phyloP scores from a whole-genome alignment of 306 rosid species.

The Dalbergia oliveri region DNA sequence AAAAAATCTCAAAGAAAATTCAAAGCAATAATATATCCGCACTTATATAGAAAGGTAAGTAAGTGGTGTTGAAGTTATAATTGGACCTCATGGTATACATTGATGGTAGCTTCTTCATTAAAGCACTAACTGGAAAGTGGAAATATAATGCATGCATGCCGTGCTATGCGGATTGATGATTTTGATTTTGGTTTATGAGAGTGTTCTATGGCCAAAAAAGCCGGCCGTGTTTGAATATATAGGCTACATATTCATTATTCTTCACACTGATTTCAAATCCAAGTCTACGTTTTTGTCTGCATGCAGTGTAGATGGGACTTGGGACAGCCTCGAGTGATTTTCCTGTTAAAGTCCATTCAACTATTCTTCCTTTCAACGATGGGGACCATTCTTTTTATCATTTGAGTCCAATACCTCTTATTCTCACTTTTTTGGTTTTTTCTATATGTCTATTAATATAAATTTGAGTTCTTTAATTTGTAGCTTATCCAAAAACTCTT shows the following conservation, averaged over 20 bases:
- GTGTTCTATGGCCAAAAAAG: conserved; percentile 40
- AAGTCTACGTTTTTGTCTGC: conserved; percentile 7
- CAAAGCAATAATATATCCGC: not conserved
- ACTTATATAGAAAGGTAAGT: not conserved
- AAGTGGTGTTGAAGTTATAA: not conserved
- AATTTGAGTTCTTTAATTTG: no score
- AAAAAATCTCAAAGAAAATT: not conserved
- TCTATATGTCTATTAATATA: no score
- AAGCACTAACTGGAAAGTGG: not conserved
- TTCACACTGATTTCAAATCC: conserved; percentile 7
- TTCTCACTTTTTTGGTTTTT: no score
- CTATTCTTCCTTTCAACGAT: not conserved
- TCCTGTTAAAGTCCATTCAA: not conserved
- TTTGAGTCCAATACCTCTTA: not conserved
- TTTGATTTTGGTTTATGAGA: no score
- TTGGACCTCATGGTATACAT: not conserved
- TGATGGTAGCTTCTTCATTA: not conserved
- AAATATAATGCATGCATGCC: not conserved
- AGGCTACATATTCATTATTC: not conserved
- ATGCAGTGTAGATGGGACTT: not conserved
- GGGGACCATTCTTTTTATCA: not conserved
- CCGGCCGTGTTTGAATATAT: conserved; percentile 34
- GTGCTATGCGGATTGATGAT: conserved; percentile 21
- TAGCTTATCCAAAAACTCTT: no score
- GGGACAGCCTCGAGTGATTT: not conserved